Evolutionary conservation across 2,329 filamentous ascomycete species (phyloP), one percentile per base, ranked within the genome.

Genomic region (Apiospora marii): DNA sequence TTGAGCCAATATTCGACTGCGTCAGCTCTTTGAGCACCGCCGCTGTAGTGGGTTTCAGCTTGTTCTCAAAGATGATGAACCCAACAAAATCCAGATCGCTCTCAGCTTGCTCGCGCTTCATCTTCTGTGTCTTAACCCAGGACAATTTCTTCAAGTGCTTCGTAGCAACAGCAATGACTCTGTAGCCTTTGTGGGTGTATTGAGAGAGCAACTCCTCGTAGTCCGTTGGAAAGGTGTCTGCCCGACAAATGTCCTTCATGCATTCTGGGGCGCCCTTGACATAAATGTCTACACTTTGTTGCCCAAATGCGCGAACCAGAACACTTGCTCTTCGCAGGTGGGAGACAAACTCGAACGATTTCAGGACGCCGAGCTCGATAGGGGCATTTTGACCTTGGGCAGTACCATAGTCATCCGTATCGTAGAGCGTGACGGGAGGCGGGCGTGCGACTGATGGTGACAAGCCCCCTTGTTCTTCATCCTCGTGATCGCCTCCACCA

Each of bases 1-100:
- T 91, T 41, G 93, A 92, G 48, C 94, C 91, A 76, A 99, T 98
- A 72, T 93, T 93, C 10, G 97, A 96, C 70, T 92, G 87, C 44
- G 90, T 88, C 3, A 99, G 88, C 83, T 98, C 95, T 72, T 93
- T 89, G 37, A 99, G 90, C 46, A 98, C 93, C 1, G 88, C 89
- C 1, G 93, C 89, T 0, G 96, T 98, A 27, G 90, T 95, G 1
- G 94, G 92, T 82, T 99, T 99, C 74, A 99, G 85, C 83, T 99
- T 99, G 84, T 99, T 99, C 84, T 99, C 96, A 78, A 99, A 99
- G 71, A 99, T 92, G 79, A 99, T 98, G 83, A 99, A 99, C 6
- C 96, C 96, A 48, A 95, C 89, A 79, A 99, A 98, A 67, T 96
- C 91, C 14, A 99, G 88, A 44, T 91, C 87, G 3, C 90, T 92